Conservation (phyloP, 495 filamentous ascomycete genomes). For the Penicillium nucicola region DNA sequence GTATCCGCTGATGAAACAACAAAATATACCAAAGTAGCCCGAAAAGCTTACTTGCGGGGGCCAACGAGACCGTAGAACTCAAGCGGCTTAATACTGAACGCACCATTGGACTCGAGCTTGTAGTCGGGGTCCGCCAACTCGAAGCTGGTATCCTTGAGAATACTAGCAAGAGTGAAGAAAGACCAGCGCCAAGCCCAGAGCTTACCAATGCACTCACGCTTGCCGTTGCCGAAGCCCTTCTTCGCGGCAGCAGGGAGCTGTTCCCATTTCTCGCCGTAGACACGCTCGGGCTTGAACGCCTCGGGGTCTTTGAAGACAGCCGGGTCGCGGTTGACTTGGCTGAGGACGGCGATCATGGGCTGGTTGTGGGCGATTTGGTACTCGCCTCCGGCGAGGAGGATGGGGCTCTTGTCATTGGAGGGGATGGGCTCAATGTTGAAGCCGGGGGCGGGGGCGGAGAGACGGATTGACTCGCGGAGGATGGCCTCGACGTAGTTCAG, state of each 20-base stretch:
- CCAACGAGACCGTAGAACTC: conserved; percentile 35
- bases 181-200: conserved; percentile 64
- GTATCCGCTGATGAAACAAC: background rate
- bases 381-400: conserved; percentile 58
- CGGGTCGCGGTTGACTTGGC: conserved; percentile 67
- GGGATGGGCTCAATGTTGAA: conserved; percentile 57
- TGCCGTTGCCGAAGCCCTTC: conserved; percentile 70
- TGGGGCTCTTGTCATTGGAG: conserved; percentile 50
- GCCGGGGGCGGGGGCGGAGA: conserved; percentile 61
- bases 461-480: conserved; percentile 69
- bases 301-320: conserved; percentile 62
- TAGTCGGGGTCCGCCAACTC: conserved; percentile 45
- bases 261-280: conserved; percentile 64
- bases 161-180: conserved; percentile 34
- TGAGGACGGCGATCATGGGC: conserved; percentile 59
- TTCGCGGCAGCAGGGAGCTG: conserved; percentile 55
- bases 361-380: conserved; percentile 62
- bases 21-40: background rate
- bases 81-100: conserved; percentile 36
- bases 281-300: conserved; percentile 64
- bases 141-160: conserved; percentile 41
- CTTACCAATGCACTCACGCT: conserved; percentile 63
- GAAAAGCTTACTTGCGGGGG: conserved; percentile 24
- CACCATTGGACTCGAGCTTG: conserved; percentile 35
- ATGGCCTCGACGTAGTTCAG: conserved; percentile 64